phyloP scores from a whole-genome alignment of 1,284 basidiomycete genomes.

The Apiotrichum laibachii region DNA sequence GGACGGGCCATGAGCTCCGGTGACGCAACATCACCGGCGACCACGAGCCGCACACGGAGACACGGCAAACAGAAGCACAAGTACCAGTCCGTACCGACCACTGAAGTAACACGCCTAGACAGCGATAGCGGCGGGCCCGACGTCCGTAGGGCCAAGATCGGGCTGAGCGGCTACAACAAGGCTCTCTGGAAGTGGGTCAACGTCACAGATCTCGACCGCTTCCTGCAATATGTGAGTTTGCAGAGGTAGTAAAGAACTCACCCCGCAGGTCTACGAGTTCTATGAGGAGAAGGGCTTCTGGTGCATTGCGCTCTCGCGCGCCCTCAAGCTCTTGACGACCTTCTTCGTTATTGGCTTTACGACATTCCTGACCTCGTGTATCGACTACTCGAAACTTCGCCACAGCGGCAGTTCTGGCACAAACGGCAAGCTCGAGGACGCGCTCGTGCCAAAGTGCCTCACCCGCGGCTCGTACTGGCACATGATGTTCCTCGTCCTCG shows the following conservation, averaged over 20 bases:
- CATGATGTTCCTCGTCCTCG: constrained; percentile 71
- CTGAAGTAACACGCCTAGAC: not conserved
- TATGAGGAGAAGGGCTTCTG: constrained; percentile 95
- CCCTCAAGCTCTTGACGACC: constrained; percentile 87
- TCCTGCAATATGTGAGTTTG: constrained; percentile 77
- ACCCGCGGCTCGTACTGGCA: constrained; percentile 54
- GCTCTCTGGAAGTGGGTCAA: constrained; percentile 99
- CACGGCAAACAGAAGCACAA: constrained; percentile 11
- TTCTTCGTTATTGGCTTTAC: constrained; percentile 97
- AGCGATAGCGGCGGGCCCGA: not conserved
- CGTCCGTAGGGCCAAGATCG: constrained; percentile 37
- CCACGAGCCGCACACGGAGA: not conserved
- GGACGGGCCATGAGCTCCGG: not conserved
- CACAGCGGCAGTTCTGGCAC: constrained; percentile 32
- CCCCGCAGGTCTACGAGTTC: constrained; percentile 67
- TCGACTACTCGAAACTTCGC: constrained; percentile 79
- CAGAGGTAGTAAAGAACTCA: constrained; percentile 2
- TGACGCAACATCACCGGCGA: not conserved
- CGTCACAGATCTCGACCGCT: constrained; percentile 91
- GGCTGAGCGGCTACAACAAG: constrained; percentile 77
- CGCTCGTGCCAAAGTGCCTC: constrained; percentile 75
- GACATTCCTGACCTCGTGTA: constrained; percentile 89
- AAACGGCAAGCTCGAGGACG: constrained; percentile 63
- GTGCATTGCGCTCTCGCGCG: constrained; percentile 82
- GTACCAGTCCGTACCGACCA: constrained; percentile 14